These are phyloP conservation scores for Brassica hybrid DNA, from an alignment of 441 rosid genomes.

Conservation along the genomic window DNA sequence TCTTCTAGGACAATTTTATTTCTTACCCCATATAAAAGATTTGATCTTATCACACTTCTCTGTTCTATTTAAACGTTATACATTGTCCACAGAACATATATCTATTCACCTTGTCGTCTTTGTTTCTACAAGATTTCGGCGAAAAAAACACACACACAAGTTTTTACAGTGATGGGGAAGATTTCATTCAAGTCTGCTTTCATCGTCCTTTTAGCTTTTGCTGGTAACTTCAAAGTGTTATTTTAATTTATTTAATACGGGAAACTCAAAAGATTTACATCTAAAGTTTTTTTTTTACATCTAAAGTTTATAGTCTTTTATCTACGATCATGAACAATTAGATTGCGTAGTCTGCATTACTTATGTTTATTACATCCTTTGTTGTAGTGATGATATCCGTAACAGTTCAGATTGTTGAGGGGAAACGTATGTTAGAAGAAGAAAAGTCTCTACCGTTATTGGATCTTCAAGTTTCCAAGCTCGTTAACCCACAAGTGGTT, in stretches of 20 bases:
- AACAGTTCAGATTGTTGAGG: slow-evolving; percentile 17
- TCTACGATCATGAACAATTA: not conserved
- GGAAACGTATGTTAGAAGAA: slow-evolving; percentile 31
- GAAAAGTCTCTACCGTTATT: slow-evolving; percentile 3
- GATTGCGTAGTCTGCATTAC: not conserved
- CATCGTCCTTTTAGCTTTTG: slow-evolving; percentile 11
- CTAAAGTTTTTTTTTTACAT: not conserved
- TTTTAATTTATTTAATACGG: not conserved
- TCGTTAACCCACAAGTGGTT: not conserved
- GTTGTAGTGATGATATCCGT: slow-evolving; percentile 14
- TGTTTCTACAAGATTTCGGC: not conserved
- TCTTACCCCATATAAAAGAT: not conserved
- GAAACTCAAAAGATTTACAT: not conserved
- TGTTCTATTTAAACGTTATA: not conserved
- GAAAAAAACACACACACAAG: not conserved
- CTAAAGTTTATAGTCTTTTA: not conserved
- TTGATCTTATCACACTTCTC: not conserved
- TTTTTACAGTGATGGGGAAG: not conserved
- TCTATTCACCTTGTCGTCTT: not conserved
- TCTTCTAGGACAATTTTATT: not conserved
- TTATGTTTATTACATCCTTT: not conserved
- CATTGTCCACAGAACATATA: not conserved
- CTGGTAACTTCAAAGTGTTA: slow-evolving; percentile 11
- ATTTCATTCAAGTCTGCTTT: slow-evolving; percentile 2
- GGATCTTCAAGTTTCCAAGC: not conserved